Evolutionary conservation across 2,329 filamentous ascomycete genomes (phyloP), one percentile per base, ranked within the genome.

Genomic region (Penicillium sp.): DNA sequence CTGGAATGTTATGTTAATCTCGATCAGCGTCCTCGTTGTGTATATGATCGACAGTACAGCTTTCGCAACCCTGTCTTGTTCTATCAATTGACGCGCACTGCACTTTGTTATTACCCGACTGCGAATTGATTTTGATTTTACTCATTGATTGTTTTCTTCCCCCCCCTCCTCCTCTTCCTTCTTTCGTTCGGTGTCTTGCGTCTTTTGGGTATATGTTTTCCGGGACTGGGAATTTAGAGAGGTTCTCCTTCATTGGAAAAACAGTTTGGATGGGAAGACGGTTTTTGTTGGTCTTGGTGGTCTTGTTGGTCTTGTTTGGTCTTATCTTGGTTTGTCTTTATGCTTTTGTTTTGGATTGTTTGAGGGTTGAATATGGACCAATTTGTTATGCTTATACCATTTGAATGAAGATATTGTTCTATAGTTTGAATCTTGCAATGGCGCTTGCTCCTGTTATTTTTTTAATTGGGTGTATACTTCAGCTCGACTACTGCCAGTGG

Each of bases 241-340:
- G 60, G 62, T 54, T 60, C 58, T 63, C 64, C 65, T 66, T 70
- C 68, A 65, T 63, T 70, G 68, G 68, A 69, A 70, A 66, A 68
- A 67, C 53, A 58, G 53, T 57, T 46, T 49, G 50, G 37, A 48
- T 56, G 50, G 51, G 54, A 55, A 46, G 54, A 60, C 50, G 53
- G 49, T 56, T 52, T 57, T 56, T 24, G 48, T 52, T 20, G 46
- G 46, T 50, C 37, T 46, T 29, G n/a, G n/a, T n/a, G n/a, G n/a
- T 49, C 18, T 51, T 42, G 2, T 34, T 20, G 8, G n/a, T 34
- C n/a, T 15, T 43, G 10, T 18, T 27, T 46, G 13, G 9, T 24
- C 2, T 51, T 46, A 46, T 24, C 18, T 54, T 41, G 49, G 49
- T 49, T 32, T 18, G 34, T 40, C 42, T 33, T 49, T 46, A 39